Evolutionary conservation across 1,284 basidiomycete genomes (phyloP).

Genomic region (Marasmius oreades): DNA sequence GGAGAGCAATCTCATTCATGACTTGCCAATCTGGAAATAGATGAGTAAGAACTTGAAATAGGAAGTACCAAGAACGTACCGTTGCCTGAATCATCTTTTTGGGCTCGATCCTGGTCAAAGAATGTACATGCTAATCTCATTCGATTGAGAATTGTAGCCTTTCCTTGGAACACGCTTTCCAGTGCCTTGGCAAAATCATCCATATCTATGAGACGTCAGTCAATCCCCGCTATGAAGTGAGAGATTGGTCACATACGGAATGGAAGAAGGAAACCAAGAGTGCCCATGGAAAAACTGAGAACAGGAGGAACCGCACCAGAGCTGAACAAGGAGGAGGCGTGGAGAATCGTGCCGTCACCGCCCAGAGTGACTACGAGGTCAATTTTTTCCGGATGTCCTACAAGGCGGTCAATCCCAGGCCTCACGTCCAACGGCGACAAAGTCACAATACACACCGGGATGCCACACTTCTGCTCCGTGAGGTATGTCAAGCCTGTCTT

Average conservation of each 20-base stretch:
- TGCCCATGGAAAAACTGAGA: slow-evolving; percentile 95
- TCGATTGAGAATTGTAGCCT: slow-evolving; percentile 77
- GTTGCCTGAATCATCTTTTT: slow-evolving; percentile 52
- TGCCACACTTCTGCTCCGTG: slow-evolving; percentile 62
- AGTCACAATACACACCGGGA: slow-evolving; percentile 40
- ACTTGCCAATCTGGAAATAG: slow-evolving; percentile 77
- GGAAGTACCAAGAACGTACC: slow-evolving; percentile 36
- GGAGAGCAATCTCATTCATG: slow-evolving; percentile 95
- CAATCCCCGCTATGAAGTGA: not conserved
- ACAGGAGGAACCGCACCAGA: slow-evolving; percentile 90
- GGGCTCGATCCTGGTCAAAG: slow-evolving; percentile 54
- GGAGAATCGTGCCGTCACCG: slow-evolving; percentile 94
- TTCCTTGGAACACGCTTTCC: slow-evolving; percentile 72
- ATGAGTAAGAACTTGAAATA: not conserved
- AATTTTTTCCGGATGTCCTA: slow-evolving; percentile 56
- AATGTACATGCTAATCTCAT: slow-evolving; percentile 86
- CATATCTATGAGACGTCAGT: slow-evolving; percentile 50
- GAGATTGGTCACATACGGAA: slow-evolving; percentile 66
- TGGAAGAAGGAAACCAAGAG: slow-evolving; percentile 89
- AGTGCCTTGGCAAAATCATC: slow-evolving; percentile 78
- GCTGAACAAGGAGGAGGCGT: slow-evolving; percentile 91
- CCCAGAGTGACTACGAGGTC: slow-evolving; percentile 91
- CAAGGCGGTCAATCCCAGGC: slow-evolving; percentile 15
- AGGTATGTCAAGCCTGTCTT: slow-evolving; percentile 66
- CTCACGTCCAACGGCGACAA: slow-evolving; percentile 5